Base-by-base conservation (phyloP, 2,329 filamentous ascomycete genomes). In the Elsinoe ampelina region DNA sequence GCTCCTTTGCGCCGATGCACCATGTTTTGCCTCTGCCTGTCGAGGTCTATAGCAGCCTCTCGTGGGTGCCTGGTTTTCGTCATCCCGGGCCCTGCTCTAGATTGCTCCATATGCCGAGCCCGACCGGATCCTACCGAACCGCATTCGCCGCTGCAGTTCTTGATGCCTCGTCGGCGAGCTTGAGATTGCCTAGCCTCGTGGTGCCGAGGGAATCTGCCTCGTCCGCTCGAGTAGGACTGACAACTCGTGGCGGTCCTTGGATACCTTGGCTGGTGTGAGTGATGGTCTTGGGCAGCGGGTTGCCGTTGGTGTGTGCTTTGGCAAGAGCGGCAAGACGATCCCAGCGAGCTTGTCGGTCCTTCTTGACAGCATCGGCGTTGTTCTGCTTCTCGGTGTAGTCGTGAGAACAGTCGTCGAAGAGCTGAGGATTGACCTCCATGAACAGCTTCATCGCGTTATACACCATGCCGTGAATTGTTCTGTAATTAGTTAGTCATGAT, bases 371-470 rank as follows among this genome's bases (percentile, higher is more conserved):
- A n/a, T 87, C 84, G 2, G 91, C 89, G 61, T 83, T 93, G 72
- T 95, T 95, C 73, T 97, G 92, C 66, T 93, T 86, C 71, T 97
- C 92, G 4, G 91, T 95, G 73, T 98, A 98, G 62, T 97, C 91
- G 68, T 96, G 92, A 35, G 93, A 96, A 74, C 93, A 98, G 69
- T 98, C 93, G 65, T 98, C 93, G 66, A 98, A 98, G 19, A 98
- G 81, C 71, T 96, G 91, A 8, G 93, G 93, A 71, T 97, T 97
- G 67, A 98, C 96, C 71, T 98, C 93, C 93, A 98, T 98, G 73
- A 98, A 98, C 36, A 98, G 81, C 72, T 98, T 98, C 93, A 98
- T 97, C 58, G 93, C 93, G 67, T 97, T 98, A 72, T 97, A 97
- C 10, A 98, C 93, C 92, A 98, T 97, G 70, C 93, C 93, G 68